These are phyloP conservation scores for Mycena polygramma DNA, from an alignment of 768 basidiomycete species.

Conservation along the genomic window DNA sequence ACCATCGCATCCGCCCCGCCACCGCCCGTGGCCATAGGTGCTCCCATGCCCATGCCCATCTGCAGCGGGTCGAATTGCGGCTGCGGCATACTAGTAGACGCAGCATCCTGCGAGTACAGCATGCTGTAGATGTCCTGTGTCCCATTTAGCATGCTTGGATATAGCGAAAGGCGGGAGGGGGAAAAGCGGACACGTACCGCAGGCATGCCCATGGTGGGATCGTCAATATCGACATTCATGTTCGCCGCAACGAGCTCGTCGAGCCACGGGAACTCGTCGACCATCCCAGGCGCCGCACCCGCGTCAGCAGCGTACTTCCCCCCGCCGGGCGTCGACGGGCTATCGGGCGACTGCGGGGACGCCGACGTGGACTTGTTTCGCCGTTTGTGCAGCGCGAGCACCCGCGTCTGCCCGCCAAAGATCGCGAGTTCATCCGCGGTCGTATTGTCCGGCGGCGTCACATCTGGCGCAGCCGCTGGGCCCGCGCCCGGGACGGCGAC, in stretches of 20 bases:
- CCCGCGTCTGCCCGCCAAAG: constrained; percentile 65
- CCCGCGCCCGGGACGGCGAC: constrained; percentile 19
- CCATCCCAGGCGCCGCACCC: neutral
- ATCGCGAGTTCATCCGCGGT: constrained; percentile 64
- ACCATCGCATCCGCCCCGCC: constrained; percentile 48
- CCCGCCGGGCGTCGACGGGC: no score
- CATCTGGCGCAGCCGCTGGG: constrained; percentile 17
- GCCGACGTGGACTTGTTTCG: constrained; percentile 21
- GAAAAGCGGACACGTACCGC: neutral
- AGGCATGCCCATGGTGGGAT: constrained; percentile 7
- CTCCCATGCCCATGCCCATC: neutral
- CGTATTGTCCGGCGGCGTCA: constrained; percentile 42
- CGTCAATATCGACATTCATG: constrained; percentile 24
- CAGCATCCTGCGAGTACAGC: constrained; percentile 19
- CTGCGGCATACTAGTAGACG: neutral
- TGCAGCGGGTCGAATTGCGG: constrained; percentile 2
- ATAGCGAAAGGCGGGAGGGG: no score
- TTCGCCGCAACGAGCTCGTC: constrained; percentile 30
- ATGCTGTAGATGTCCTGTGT: constrained; percentile 30
- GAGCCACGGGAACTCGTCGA: constrained; percentile 32
- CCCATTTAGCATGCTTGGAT: no score
- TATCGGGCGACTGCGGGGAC: neutral
- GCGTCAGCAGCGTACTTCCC: no score
- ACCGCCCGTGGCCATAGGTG: neutral
- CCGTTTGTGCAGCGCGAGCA: constrained; percentile 50